phyloP scores from a whole-genome alignment of 1,139 yeast genomes.

The Tardiomyces depauwii region DNA sequence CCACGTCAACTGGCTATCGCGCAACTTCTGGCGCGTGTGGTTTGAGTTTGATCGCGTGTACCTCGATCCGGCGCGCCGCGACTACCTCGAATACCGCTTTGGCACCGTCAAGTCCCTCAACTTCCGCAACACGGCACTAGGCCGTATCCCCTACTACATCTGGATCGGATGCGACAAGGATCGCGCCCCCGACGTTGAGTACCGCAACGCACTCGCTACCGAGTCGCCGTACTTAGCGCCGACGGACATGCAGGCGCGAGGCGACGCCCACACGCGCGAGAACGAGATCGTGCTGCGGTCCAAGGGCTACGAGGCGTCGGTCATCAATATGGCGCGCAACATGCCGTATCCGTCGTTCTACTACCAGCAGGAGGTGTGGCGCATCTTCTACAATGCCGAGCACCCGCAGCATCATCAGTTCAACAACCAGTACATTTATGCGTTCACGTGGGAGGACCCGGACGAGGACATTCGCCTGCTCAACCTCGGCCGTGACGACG shows the following conservation, averaged over 20 bases:
- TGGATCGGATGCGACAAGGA: constrained; percentile 75
- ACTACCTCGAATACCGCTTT: constrained; percentile 67
- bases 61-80: constrained; percentile 71
- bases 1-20: constrained; percentile 62
- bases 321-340: constrained; percentile 47
- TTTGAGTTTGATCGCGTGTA: constrained; percentile 76
- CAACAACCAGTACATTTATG: constrained; percentile 68
- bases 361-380: constrained; percentile 65
- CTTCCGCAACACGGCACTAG: constrained; percentile 49
- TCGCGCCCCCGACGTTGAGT: constrained; percentile 46
- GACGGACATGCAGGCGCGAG: constrained; percentile 1
- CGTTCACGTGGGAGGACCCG: constrained; percentile 89
- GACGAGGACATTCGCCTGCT: constrained; percentile 63
- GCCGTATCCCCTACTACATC: constrained; percentile 68
- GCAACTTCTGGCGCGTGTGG: constrained; percentile 84
- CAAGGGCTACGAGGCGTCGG: constrained; percentile 71
- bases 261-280: constrained; percentile 12
- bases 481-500: constrained; percentile 49
- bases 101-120: constrained; percentile 71
- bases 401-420: constrained; percentile 61
- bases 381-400: constrained; percentile 68
- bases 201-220: constrained; percentile 62
- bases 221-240: constrained; percentile 77
- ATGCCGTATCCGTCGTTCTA: constrained; percentile 71
- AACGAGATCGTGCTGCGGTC: constrained; percentile 28